These are phyloP conservation scores for Yarrowia yakushimensis DNA, from an alignment of 805 yeast genomes.

Conservation along the genomic window DNA sequence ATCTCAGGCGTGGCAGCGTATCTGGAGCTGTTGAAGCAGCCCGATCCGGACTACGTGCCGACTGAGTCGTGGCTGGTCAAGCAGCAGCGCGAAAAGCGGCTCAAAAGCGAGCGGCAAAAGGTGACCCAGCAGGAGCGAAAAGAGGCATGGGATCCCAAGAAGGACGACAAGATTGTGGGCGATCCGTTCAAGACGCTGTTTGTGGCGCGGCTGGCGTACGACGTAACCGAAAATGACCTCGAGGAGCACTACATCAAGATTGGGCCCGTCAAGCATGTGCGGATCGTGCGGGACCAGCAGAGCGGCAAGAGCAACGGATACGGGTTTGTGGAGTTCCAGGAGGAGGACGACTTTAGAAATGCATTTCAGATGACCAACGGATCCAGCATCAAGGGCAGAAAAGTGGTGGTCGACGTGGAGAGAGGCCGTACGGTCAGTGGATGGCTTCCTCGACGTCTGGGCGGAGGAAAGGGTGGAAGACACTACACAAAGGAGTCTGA, in stretches of 20 bases:
- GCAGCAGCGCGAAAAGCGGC: conserved; percentile 35
- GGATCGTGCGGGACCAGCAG: conserved; percentile 55
- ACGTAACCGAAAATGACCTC: conserved; percentile 62
- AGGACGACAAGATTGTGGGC: conserved; percentile 55
- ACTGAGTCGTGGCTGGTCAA: conserved; percentile 39
- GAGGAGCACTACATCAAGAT: conserved; percentile 56
- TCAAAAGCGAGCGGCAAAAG: conserved; percentile 31
- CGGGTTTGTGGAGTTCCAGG: conserved; percentile 71
- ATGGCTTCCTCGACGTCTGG: conserved; percentile 50
- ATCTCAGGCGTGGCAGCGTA: conserved; percentile 47
- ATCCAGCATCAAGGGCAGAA: conserved; percentile 48
- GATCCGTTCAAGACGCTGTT: conserved; percentile 81
- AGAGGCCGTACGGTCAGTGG: conserved; percentile 39
- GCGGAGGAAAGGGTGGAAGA: conserved; percentile 93
- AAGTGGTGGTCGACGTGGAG: conserved; percentile 44
- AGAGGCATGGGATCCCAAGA: conserved; percentile 50
- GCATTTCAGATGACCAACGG: conserved; percentile 63
- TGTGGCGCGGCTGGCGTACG: conserved; percentile 66
- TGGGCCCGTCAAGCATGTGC: conserved; percentile 65
- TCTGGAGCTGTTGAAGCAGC: conserved; percentile 35
- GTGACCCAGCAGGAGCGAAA: conserved; percentile 40
- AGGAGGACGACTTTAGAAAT: conserved; percentile 45
- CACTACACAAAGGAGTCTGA: conserved; percentile 47
- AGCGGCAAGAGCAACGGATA: conserved; percentile 68
- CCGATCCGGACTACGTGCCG: conserved; percentile 33